Percentiles rank a stretch among this genome's conserved stretches.
Conservation (phyloP, 2,329 filamentous ascomycete genomes). For the Paecilomyces niveus region DNA sequence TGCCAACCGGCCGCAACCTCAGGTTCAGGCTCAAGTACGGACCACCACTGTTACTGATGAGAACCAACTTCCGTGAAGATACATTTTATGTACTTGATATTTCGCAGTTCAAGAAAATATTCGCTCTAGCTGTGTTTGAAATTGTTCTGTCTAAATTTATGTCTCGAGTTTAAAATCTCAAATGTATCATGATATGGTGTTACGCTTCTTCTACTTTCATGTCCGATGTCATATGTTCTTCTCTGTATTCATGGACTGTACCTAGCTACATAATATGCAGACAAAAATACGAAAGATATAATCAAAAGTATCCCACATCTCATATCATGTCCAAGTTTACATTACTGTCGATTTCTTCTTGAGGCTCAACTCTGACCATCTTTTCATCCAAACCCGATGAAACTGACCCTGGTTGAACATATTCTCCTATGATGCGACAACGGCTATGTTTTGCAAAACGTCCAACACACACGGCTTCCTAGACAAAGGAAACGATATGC, state of each 20-base stretch:
- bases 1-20: background rate
- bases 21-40: background rate
- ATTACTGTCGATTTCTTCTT: too few species aligned
- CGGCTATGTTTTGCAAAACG: too few species aligned
- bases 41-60: background rate
- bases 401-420: too few species aligned
- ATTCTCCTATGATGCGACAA: too few species aligned
- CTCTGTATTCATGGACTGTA: background rate
- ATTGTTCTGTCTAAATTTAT: background rate
- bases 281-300: background rate
- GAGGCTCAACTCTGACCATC: too few species aligned
- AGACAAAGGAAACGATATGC: too few species aligned
- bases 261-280: background rate
- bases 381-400: too few species aligned
- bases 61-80: background rate
- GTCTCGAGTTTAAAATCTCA: background rate
- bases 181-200: background rate
- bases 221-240: background rate
- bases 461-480: too few species aligned
- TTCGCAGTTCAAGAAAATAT: background rate
- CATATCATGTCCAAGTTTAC: too few species aligned
- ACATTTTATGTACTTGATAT: background rate
- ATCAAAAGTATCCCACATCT: too few species aligned
- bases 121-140: background rate
- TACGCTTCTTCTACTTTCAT: background rate